Conservation (phyloP, 371 early-diverging fungal genomes). For the Blakeslea trispora region DNA sequence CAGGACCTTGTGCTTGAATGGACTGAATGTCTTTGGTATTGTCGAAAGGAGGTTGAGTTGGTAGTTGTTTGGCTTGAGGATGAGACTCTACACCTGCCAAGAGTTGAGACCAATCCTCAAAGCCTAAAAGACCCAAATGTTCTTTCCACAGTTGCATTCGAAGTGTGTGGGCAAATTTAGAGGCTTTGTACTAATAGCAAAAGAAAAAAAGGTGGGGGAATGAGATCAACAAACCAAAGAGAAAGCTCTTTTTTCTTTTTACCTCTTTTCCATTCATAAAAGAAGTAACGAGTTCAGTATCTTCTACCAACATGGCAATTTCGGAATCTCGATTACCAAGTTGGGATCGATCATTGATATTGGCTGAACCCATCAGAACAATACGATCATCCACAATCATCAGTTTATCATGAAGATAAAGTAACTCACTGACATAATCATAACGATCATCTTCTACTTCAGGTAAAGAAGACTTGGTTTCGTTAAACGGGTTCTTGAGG, state of each 20-base stretch:
- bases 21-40: slow-evolving; percentile 31
- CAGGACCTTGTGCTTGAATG: slow-evolving; percentile 40
- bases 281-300: slow-evolving; percentile 65
- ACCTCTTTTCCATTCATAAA: slow-evolving; percentile 74
- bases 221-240: too few species aligned
- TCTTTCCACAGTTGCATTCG: slow-evolving; percentile 84
- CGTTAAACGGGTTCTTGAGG: background rate
- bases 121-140: slow-evolving; percentile 74
- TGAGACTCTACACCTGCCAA: slow-evolving; percentile 5
- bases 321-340: slow-evolving; percentile 91
- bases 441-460: slow-evolving; percentile 33
- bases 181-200: slow-evolving; percentile 62
- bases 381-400: slow-evolving; percentile 90
- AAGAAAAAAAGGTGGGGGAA: too few species aligned
- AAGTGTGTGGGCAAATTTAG: slow-evolving; percentile 75
- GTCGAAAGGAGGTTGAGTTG: slow-evolving; percentile 32
- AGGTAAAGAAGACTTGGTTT: slow-evolving; percentile 10
- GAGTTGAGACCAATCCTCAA: slow-evolving; percentile 40
- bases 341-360: slow-evolving; percentile 70
- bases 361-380: slow-evolving; percentile 80
- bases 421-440: slow-evolving; percentile 75
- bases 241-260: slow-evolving; percentile 7
- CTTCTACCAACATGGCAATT: slow-evolving; percentile 84
- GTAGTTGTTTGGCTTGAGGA: slow-evolving; percentile 6
- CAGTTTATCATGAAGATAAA: slow-evolving; percentile 92